These are phyloP conservation scores for Aspergillus sclerotioniger DNA, from an alignment of 495 filamentous ascomycete genomes.

Conservation along the genomic window DNA sequence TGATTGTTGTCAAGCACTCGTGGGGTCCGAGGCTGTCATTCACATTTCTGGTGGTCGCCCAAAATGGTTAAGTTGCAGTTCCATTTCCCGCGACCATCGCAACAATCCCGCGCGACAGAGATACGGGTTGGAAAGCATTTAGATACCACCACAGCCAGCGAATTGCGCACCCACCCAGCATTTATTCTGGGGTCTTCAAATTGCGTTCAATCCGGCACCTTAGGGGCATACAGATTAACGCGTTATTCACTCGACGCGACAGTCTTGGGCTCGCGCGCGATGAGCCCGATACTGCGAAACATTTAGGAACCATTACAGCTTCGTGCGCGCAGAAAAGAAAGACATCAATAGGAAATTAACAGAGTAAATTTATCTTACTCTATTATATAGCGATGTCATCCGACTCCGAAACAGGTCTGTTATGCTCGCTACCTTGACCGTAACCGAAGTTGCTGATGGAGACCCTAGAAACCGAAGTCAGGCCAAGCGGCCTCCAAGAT, in stretches of 20 bases:
- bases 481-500: constrained; percentile 32
- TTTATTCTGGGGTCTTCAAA: background rate
- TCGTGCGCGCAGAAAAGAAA: background rate
- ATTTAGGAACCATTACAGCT: background rate
- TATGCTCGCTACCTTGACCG: background rate
- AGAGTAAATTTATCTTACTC: background rate
- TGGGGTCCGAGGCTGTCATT: too few relatives aligned
- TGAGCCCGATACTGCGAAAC: background rate
- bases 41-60: background rate
- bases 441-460: constrained; percentile 9
- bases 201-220: background rate
- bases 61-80: constrained; percentile 6
- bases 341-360: background rate
- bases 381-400: constrained; percentile 20
- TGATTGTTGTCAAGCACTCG: too few relatives aligned
- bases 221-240: background rate
- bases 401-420: constrained; percentile 20
- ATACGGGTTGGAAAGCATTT: background rate
- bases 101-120: constrained; percentile 1
- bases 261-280: background rate
- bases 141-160: background rate
- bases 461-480: constrained; percentile 14
- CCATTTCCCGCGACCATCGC: constrained; percentile 4
- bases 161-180: background rate
- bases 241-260: background rate